These are phyloP conservation scores for Kockiozyma suomiensis DNA, from an alignment of 805 yeast species.

Conservation along the genomic window DNA sequence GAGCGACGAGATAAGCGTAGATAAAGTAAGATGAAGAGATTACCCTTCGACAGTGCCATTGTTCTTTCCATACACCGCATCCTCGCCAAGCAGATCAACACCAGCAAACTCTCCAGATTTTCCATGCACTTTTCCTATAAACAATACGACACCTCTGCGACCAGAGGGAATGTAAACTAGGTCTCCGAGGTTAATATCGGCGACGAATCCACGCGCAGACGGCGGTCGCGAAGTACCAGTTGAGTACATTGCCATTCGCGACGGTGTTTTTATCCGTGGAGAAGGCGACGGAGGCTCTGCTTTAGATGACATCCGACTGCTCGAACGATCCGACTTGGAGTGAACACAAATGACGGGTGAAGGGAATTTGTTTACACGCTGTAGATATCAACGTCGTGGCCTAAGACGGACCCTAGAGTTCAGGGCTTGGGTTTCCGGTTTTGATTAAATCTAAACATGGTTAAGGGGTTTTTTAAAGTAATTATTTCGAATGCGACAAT, in stretches of 20 bases:
- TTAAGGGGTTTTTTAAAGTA: neutral
- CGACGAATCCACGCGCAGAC: slow-evolving; percentile 18
- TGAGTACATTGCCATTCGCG: slow-evolving; percentile 2
- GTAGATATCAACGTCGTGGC: neutral
- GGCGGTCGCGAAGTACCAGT: slow-evolving; percentile 16
- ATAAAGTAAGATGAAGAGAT: neutral
- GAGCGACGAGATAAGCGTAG: neutral
- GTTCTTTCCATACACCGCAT: slow-evolving; percentile 72
- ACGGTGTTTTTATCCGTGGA: slow-evolving; percentile 14
- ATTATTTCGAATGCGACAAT: neutral
- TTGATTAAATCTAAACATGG: slow-evolving; percentile 8
- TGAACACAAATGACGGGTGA: neutral
- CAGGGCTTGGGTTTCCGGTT: neutral
- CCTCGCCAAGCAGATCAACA: slow-evolving; percentile 73
- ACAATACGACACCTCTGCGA: slow-evolving; percentile 22
- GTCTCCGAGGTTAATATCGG: slow-evolving; percentile 20
- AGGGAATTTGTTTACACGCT: neutral
- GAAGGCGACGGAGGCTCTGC: slow-evolving; percentile 14
- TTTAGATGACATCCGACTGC: slow-evolving; percentile 4
- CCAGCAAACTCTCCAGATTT: slow-evolving; percentile 84
- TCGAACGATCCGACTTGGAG: neutral
- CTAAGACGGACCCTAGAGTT: neutral
- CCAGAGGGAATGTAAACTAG: slow-evolving; percentile 25
- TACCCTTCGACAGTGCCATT: slow-evolving; percentile 77
- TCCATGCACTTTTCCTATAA: slow-evolving; percentile 63